phyloP scores from a whole-genome alignment of 1,139 yeast genomes.

The Hemisphaericaspora subhashii region DNA sequence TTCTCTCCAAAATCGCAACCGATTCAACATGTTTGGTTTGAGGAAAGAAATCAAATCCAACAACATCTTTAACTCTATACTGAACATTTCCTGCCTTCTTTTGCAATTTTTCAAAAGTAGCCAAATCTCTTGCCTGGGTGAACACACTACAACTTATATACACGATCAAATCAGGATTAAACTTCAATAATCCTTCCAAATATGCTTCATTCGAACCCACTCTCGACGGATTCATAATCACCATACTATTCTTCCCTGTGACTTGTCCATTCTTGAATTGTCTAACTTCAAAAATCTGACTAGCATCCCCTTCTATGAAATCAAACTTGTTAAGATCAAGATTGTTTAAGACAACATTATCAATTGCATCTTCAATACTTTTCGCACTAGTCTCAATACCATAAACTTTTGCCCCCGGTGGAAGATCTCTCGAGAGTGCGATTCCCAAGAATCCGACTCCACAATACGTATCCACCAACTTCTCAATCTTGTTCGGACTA shows the following conservation, averaged over 20 bases:
- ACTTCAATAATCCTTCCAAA: constrained; percentile 35
- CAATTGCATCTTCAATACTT: constrained; percentile 38
- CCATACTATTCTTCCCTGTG: constrained; percentile 34
- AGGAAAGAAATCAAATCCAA: constrained; percentile 50
- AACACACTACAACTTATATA: constrained; percentile 49
- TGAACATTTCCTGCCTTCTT: constrained; percentile 9
- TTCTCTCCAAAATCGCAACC: constrained; percentile 35
- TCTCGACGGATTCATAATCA: constrained; percentile 49
- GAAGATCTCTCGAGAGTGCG: constrained; percentile 30
- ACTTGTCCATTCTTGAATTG: constrained; percentile 27
- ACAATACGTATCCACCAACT: constrained; percentile 45
- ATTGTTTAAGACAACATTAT: constrained; percentile 42
- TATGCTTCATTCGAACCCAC: constrained; percentile 40
- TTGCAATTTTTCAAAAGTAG: constrained; percentile 28
- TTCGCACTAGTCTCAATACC: constrained; percentile 42
- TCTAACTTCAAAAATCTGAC: constrained; percentile 30
- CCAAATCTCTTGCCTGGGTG: constrained; percentile 47
- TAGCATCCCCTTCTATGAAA: constrained; percentile 42
- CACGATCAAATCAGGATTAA: constrained; percentile 37
- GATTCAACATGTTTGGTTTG: constrained; percentile 51
- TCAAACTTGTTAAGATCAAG: constrained; percentile 29
- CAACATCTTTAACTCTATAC: constrained; percentile 32
- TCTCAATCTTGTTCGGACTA: constrained; percentile 20
- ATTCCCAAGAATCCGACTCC: constrained; percentile 51
- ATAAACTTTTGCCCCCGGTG: constrained; percentile 33